phyloP scores from a whole-genome alignment of 345 rosid genomes.

The Erucastrum elatum region DNA sequence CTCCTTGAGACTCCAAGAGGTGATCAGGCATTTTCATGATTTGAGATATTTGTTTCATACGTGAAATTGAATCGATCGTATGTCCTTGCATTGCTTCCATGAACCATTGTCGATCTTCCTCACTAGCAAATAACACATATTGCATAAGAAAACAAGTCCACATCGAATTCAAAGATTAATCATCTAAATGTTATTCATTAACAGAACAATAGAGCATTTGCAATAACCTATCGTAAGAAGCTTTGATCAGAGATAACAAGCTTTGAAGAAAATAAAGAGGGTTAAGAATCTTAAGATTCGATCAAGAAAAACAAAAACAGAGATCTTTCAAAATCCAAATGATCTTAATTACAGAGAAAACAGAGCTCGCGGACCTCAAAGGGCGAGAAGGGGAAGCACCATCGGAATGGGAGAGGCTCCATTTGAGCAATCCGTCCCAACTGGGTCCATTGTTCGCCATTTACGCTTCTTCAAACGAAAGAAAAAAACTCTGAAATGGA shows the following conservation, averaged over 20 bases:
- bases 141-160: neutral
- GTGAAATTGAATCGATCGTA: slow-evolving; percentile 63
- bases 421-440: slow-evolving; percentile 92
- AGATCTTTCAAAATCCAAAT: neutral
- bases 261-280: neutral
- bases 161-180: neutral
- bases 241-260: neutral
- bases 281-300: slow-evolving; percentile 2
- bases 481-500: neutral
- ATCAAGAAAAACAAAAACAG: neutral
- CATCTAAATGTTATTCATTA: neutral
- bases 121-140: slow-evolving; percentile 42
- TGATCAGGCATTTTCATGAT: slow-evolving; percentile 78
- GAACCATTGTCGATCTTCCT: slow-evolving; percentile 90
- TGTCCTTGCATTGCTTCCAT: slow-evolving; percentile 95
- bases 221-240: neutral
- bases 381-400: slow-evolving; percentile 54
- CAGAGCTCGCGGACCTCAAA: slow-evolving; percentile 53
- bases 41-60: slow-evolving; percentile 83
- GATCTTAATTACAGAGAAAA: neutral
- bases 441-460: slow-evolving; percentile 84
- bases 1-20: slow-evolving; percentile 73
- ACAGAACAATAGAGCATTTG: neutral
- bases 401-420: slow-evolving; percentile 89
- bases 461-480: neutral